A percentile compares a stretch with the other conserved stretches of the same genome.
Evolutionary conservation across 2,329 filamentous ascomycete genomes (phyloP).

Genomic region (Madurella mycetomatis): DNA sequence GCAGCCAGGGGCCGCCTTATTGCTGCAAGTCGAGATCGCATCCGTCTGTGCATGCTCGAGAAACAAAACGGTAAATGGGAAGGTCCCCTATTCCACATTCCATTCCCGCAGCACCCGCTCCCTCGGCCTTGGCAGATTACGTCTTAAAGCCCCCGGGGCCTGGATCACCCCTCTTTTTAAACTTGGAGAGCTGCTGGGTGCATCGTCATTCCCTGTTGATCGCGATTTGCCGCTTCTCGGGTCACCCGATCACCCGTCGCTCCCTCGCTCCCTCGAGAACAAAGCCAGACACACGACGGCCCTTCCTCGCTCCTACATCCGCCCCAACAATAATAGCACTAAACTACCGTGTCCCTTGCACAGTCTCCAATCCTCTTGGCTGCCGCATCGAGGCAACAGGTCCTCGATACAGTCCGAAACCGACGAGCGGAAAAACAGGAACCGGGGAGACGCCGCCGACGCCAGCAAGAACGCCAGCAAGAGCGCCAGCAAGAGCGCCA

Average conservation of each 20-base stretch:
- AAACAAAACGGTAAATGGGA: neutral
- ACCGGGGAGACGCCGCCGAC: neutral
- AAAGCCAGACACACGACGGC: conserved; percentile 3
- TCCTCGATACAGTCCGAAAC: neutral
- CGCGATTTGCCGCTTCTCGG: conserved; percentile 15
- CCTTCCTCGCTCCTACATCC: neutral
- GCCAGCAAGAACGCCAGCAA: neutral
- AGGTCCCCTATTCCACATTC: neutral
- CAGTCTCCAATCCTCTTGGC: neutral
- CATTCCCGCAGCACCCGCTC: neutral
- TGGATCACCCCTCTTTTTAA: conserved; percentile 14
- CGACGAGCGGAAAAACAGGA: conserved; percentile 1
- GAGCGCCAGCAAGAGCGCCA: neutral
- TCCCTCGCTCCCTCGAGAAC: conserved; percentile 7
- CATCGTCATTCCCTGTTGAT: conserved; percentile 27
- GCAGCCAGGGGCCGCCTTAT: neutral
- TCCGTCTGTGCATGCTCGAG: neutral
- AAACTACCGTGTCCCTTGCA: neutral
- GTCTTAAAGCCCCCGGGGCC: conserved; percentile 10
- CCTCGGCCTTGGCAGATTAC: conserved; percentile 16
- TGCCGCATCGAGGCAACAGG: neutral
- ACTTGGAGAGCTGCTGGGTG: conserved; percentile 7
- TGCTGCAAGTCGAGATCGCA: neutral
- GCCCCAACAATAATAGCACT: neutral
- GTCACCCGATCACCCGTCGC: conserved; percentile 5